phyloP scores from a whole-genome alignment of 768 basidiomycete genomes.

The Boletus sp. region DNA sequence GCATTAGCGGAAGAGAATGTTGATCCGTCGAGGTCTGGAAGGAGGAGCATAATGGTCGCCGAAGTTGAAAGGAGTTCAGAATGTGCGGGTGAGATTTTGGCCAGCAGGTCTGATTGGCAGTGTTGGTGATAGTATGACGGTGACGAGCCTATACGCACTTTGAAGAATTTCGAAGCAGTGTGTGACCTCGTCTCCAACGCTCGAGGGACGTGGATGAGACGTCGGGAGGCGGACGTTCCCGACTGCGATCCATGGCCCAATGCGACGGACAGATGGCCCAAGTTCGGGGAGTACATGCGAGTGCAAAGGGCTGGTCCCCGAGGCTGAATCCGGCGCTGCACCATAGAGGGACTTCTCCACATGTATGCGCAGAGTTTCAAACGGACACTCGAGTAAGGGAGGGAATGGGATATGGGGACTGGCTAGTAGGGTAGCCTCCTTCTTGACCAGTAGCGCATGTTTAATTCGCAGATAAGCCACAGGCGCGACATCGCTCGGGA shows the following conservation, averaged over 20 bases:
- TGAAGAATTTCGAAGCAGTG: conserved; percentile 62
- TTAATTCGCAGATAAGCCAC: conserved; percentile 90
- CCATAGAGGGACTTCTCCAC: conserved; percentile 13
- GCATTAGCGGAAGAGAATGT: conserved; percentile 75
- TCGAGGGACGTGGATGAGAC: conserved; percentile 45
- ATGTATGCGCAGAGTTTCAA: conserved; percentile 8
- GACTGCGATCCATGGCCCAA: conserved; percentile 68
- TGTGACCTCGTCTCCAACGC: conserved; percentile 66
- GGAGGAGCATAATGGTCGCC: conserved; percentile 74
- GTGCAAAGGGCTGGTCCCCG: background rate
- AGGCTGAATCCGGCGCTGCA: background rate
- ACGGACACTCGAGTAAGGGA: conserved; percentile 42
- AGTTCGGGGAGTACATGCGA: background rate
- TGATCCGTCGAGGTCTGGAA: conserved; percentile 66
- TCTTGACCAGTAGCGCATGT: conserved; percentile 58
- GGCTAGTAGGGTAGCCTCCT: conserved; percentile 28
- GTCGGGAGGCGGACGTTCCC: conserved; percentile 45
- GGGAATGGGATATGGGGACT: conserved; percentile 39
- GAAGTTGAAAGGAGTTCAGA: conserved; percentile 17
- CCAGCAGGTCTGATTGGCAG: conserved; percentile 47
- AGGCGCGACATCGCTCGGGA: conserved; percentile 79
- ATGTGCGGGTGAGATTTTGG: conserved; percentile 37
- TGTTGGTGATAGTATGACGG: background rate
- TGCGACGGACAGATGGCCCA: conserved; percentile 20
- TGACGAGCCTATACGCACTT: conserved; percentile 40